Conservation (phyloP, 257 asterid species). For the Buddleja alternifolia region DNA sequence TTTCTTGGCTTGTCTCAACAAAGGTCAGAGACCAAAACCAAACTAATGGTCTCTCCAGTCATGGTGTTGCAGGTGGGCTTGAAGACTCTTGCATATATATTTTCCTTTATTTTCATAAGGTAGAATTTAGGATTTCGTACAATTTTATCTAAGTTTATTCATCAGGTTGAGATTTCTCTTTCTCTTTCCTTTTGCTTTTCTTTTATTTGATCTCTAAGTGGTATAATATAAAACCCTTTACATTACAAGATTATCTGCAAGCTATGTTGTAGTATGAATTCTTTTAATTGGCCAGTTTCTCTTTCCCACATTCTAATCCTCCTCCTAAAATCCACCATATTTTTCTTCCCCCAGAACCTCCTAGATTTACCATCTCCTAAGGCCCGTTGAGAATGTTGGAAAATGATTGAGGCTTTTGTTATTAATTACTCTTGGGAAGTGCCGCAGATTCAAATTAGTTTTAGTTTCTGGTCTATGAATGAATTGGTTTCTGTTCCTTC, state of each 20-base stretch:
- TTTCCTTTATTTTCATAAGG: not conserved
- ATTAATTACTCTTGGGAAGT: not conserved
- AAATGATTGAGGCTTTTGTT: not conserved
- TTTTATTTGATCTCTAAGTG: slow-evolving; percentile 1
- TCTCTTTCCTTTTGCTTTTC: not conserved
- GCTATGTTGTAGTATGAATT: not conserved
- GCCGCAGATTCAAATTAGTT: not conserved
- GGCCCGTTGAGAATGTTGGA: no score
- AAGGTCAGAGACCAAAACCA: slow-evolving; percentile 38
- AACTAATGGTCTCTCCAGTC: slow-evolving; percentile 34
- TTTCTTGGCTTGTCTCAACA: slow-evolving; percentile 74
- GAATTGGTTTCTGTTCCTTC: not conserved
- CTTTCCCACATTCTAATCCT: not conserved
- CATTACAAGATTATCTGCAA: not conserved
- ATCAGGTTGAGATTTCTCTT: not conserved
- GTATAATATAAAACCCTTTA: not conserved
- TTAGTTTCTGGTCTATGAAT: not conserved
- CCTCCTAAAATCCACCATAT: not conserved
- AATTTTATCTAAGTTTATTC: not conserved
- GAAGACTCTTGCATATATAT: slow-evolving; percentile 5
- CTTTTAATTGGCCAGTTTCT: not conserved
- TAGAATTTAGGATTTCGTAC: not conserved
- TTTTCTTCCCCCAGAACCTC: not conserved
- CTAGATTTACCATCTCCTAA: not conserved
- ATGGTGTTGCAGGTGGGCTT: slow-evolving; percentile 40